A percentile compares a stretch with the other conserved stretches of the same genome.
These are phyloP conservation scores for Verticillium nonalfalfae DNA, from an alignment of 2,329 filamentous ascomycete genomes.

Conservation along the genomic window DNA sequence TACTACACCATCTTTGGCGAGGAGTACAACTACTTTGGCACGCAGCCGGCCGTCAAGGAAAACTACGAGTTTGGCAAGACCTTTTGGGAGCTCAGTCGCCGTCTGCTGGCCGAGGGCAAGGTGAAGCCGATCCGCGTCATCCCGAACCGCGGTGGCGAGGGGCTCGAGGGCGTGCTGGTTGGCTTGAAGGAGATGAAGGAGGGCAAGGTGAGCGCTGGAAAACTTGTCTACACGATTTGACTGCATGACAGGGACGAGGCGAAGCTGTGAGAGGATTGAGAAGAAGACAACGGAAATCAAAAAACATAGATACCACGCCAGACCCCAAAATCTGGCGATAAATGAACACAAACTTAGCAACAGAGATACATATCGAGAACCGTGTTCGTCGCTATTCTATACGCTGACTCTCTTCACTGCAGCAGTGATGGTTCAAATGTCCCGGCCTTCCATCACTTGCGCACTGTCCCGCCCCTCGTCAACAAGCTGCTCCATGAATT, in stretches of 20 bases:
- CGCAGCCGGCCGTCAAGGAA: constrained; percentile 6
- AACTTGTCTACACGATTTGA: constrained; percentile 31
- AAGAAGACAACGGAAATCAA: too few species aligned
- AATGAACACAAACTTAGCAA: too few species aligned
- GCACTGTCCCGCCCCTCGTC: neutral
- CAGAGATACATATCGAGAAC: too few species aligned
- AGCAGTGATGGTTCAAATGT: too few species aligned
- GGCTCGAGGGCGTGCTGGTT: constrained; percentile 24
- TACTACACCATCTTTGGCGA: constrained; percentile 31
- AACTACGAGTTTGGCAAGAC: constrained; percentile 23
- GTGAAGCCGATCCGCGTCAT: constrained; percentile 23
- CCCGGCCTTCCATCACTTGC: neutral
- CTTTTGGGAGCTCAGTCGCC: constrained; percentile 25
- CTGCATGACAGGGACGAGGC: neutral
- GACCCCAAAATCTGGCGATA: too few species aligned
- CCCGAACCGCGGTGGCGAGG: constrained; percentile 19
- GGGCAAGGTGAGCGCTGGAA: constrained; percentile 30
- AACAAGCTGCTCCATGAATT: constrained; percentile 21
- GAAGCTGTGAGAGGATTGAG: neutral
- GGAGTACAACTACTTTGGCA: constrained; percentile 15
- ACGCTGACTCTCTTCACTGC: too few species aligned
- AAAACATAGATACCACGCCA: too few species aligned
- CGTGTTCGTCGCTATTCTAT: too few species aligned
- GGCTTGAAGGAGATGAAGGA: constrained; percentile 24
- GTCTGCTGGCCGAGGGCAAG: constrained; percentile 25